Conservation (phyloP, 805 yeast genomes). For the Hanseniaspora lachancei region DNA sequence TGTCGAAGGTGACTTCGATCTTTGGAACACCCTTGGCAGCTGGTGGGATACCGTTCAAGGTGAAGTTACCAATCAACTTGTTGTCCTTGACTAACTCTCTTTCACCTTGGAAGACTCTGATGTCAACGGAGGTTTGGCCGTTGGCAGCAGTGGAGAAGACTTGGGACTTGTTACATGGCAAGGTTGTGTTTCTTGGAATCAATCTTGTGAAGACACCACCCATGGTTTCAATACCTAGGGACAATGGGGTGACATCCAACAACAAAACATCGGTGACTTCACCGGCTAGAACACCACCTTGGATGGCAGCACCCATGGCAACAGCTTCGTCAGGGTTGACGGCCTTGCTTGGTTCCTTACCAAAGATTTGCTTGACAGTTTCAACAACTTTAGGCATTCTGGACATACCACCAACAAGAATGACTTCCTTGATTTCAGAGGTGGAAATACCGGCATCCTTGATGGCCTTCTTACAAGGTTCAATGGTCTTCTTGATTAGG, state of each 20-base stretch:
- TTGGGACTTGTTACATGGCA: constrained; percentile 93
- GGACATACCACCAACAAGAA: constrained; percentile 80
- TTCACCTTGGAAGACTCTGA: constrained; percentile 98
- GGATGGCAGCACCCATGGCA: constrained; percentile 94
- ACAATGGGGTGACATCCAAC: constrained; percentile 77
- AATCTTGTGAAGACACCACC: constrained; percentile 94
- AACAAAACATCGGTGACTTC: constrained; percentile 84
- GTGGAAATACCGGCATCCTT: constrained; percentile 59
- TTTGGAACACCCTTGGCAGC: constrained; percentile 78
- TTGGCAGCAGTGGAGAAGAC: constrained; percentile 92
- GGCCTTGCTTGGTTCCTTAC: constrained; percentile 73
- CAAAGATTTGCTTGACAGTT: constrained; percentile 59
- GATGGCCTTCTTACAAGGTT: constrained; percentile 65
- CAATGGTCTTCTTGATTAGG: constrained; percentile 56
- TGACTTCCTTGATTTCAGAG: constrained; percentile 60
- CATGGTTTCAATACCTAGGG: constrained; percentile 90
- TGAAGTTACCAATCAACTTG: constrained; percentile 94
- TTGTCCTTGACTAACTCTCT: constrained; percentile 96
- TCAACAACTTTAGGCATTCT: constrained; percentile 74
- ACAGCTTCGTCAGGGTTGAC: constrained; percentile 94
- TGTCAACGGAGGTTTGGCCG: constrained; percentile 93
- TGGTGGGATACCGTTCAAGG: constrained; percentile 80
- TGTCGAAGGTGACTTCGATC: constrained; percentile 80
- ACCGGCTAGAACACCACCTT: constrained; percentile 92
- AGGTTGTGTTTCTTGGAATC: constrained; percentile 83